Evolutionary conservation across 2,329 filamentous ascomycete species (phyloP), one percentile per base, ranked within the genome.

Genomic region (Furcasterigmium sp.): DNA sequence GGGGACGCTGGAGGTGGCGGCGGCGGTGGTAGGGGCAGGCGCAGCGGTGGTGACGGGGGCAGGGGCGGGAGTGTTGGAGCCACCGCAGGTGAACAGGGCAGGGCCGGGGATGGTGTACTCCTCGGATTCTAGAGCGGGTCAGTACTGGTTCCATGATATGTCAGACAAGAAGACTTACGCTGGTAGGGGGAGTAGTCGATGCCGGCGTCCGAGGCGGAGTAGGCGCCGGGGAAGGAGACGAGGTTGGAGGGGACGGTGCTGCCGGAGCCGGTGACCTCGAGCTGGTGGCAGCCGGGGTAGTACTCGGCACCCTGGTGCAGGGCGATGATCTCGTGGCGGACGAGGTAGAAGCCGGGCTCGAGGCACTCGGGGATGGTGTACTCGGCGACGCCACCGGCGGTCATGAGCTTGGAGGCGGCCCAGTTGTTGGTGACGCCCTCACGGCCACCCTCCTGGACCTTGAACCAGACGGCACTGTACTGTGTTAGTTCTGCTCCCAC

Each of bases 241-340:
- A 68, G 53, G 38, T 50, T 53, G 13, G 58, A 51, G 3, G 65
- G 65, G 3, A 54, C 60, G 3, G 62, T 66, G 29, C 53, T 64
- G 17, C 71, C 71, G 38, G 64, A 61, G 13, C 70, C 69, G 1
- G 65, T 68, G 23, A 76, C 68, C 51, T 73, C 61, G 9, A 76
- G 59, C 55, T 76, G 72, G 54, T 75, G 72, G 57, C 72, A 76
- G n/a, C 70, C 69, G 1, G 72, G 72, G 50, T 76, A 76, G 55
- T 74, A 68, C 52, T 76, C 72, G 2, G 69, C 71, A 13, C 72
- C 73, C 3, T 69, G 70, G 54, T 75, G 72, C 40, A 76, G 62
- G 3, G 72, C 73, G 44, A 75, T 68, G 55, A 74, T 67, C 56
- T 76, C 72, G 53, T 76, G 72, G 30, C 73, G 69, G 17, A 76